These are phyloP conservation scores for Cryptococcus sp. DNA, from an alignment of 1,284 basidiomycete species.

Conservation along the genomic window DNA sequence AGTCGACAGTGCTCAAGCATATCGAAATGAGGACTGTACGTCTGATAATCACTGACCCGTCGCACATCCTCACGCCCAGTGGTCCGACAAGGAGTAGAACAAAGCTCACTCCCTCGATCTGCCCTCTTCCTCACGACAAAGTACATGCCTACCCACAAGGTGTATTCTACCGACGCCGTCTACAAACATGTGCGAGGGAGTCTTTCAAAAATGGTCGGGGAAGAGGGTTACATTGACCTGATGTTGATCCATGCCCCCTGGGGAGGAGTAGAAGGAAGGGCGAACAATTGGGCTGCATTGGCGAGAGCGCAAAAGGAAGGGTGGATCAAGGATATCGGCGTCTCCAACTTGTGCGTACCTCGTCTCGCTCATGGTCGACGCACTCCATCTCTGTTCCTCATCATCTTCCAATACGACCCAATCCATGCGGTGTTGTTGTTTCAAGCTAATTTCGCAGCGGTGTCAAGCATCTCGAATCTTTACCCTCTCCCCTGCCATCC, in stretches of 20 bases:
- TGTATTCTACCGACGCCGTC: constrained; percentile 52
- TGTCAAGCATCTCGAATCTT: constrained; percentile 70
- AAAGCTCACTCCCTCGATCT: constrained; percentile 29
- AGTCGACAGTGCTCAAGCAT: constrained; percentile 56
- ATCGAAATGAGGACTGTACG: constrained; percentile 67
- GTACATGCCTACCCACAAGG: constrained; percentile 53
- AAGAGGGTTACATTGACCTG: constrained; percentile 59
- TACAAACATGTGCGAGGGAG: constrained; percentile 17
- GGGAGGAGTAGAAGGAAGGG: constrained; percentile 26
- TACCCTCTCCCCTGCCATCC: constrained; percentile 60
- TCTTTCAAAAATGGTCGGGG: constrained; percentile 15
- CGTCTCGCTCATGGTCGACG: background rate
- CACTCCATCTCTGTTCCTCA: background rate
- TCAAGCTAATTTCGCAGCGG: no score
- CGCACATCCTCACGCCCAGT: constrained; percentile 13
- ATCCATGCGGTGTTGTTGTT: background rate
- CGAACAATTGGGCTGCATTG: constrained; percentile 34
- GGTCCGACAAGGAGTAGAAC: constrained; percentile 24
- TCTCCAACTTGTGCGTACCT: constrained; percentile 62
- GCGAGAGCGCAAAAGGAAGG: constrained; percentile 52
- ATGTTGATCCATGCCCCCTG: constrained; percentile 61
- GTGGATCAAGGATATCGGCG: constrained; percentile 65
- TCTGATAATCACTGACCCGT: no score
- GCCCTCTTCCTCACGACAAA: constrained; percentile 55
- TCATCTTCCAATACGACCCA: background rate